Evolutionary conservation across 2,329 filamentous ascomycete genomes (phyloP).

Genomic region (Huntiella abstrusa): DNA sequence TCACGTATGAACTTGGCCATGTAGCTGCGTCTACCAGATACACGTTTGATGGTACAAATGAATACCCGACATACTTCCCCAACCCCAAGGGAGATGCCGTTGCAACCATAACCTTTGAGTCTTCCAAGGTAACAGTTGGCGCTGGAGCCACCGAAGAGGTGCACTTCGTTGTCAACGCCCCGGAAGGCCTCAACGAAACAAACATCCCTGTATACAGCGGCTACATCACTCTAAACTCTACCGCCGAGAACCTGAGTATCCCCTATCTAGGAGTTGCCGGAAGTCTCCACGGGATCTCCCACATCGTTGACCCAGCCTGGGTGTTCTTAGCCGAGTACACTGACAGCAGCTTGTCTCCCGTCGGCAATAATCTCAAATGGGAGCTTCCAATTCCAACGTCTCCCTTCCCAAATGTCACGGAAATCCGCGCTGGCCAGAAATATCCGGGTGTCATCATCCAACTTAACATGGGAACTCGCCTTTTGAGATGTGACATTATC

Average conservation of each 20-base stretch:
- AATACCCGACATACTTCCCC: slow-evolving; percentile 11
- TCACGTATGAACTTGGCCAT: slow-evolving; percentile 22
- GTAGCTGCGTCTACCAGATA: slow-evolving; percentile 22
- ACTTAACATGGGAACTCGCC: slow-evolving; percentile 1
- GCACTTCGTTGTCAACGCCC: slow-evolving; percentile 11
- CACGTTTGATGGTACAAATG: slow-evolving; percentile 14
- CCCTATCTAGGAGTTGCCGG: slow-evolving; percentile 19
- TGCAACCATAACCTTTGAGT: neutral
- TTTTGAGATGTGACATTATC: slow-evolving; percentile 4
- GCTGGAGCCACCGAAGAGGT: slow-evolving; percentile 16
- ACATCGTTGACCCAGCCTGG: slow-evolving; percentile 3
- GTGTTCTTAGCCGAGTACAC: slow-evolving; percentile 4
- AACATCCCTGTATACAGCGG: slow-evolving; percentile 26
- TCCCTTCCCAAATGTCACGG: neutral
- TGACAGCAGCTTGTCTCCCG: neutral
- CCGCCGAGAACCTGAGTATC: slow-evolving; percentile 23
- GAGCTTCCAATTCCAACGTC: neutral
- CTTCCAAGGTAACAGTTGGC: neutral
- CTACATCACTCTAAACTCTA: slow-evolving; percentile 24
- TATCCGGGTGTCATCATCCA: slow-evolving; percentile 3
- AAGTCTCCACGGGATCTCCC: neutral
- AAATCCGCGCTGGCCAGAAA: neutral
- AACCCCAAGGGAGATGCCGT: slow-evolving; percentile 5
- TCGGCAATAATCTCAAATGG: neutral
- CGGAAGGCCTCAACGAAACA: slow-evolving; percentile 13